These are phyloP conservation scores for Phytophthora megakarya DNA, from an alignment of 352 stramenopile species.

Conservation along the genomic window DNA sequence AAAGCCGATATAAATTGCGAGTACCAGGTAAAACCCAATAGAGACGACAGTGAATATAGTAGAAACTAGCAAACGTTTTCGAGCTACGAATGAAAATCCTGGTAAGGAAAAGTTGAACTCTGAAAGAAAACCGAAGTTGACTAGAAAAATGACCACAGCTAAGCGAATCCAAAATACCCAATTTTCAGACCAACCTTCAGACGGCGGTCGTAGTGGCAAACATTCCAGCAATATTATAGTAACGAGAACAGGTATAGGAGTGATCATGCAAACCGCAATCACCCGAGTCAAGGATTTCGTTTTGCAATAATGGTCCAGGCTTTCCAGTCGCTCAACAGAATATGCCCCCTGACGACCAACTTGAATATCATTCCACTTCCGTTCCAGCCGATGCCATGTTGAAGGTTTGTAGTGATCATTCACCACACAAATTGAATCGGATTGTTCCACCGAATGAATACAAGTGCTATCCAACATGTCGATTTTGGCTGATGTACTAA, in stretches of 20 bases:
- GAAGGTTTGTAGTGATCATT: not conserved
- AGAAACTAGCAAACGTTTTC: not conserved
- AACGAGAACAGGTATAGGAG: not conserved
- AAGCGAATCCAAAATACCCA: conserved; percentile 21
- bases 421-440: not conserved
- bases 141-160: not conserved
- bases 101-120: not conserved
- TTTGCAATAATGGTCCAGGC: not conserved
- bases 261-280: not conserved
- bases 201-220: conserved; percentile 7
- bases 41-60: not conserved
- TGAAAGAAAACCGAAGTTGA: not conserved
- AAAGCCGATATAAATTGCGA: not conserved
- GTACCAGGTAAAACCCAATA: not conserved
- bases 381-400: conserved; percentile 13
- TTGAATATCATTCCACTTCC: not conserved
- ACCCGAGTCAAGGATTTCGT: conserved; percentile 1
- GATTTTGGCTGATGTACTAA: not conserved
- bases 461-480: not conserved
- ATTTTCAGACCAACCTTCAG: conserved; percentile 9
- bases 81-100: not conserved
- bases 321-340: not conserved
- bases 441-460: not conserved
- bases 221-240: conserved; percentile 6
- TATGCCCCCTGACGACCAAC: conserved; percentile 1